Evolutionary conservation across 2,329 filamentous ascomycete species (phyloP), one percentile per base, ranked within the genome.

Genomic region (Fusarium sp.): DNA sequence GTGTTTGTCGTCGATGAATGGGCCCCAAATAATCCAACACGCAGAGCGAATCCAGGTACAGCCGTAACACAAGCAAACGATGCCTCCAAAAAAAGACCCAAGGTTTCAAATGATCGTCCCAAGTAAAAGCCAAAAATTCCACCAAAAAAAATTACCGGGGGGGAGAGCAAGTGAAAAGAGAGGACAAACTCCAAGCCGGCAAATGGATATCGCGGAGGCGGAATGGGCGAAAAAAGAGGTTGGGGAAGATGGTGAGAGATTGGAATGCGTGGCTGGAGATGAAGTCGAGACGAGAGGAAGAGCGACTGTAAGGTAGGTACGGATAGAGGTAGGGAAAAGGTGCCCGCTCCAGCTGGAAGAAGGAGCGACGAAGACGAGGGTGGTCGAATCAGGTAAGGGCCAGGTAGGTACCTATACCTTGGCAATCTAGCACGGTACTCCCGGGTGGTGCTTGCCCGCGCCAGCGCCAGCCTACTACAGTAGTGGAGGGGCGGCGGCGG

Each of bases 361-460:
- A 67, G 69, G 62, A 70, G 57, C 57, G 56, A 72, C 42, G 9
- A 42, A n/a, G 38, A 22, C 69, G 62, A 64, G 72, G 59, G 62
- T 70, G 53, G 49, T 46, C 69, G 55, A 70, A 74, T 74, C 72
- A 72, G 72, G 72, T 73, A 74, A 74, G 72, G 63, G 49, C 69
- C 65, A 31, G 42, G 72, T 75, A 74, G 66, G 72, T 74, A 75
- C 72, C 72, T 74, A 72, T 74, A 74, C 71, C 62, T 66, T 65
- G 56, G 56, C 33, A 53, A 27, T 35, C 69, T 72, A 74, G 72
- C 60, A 67, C 69, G 72, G 69, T 72, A 74, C 69, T 70, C 72
- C 72, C 61, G 67, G 71, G 62, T 59, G 46, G 59, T 31, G 46
- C 24, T 51, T 51, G 46, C 46, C 46, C 16, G 27, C 42, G 22